Evolutionary conservation across 441 rosid genomes (phyloP).

Genomic region (Gossypium schwendimanii): DNA sequence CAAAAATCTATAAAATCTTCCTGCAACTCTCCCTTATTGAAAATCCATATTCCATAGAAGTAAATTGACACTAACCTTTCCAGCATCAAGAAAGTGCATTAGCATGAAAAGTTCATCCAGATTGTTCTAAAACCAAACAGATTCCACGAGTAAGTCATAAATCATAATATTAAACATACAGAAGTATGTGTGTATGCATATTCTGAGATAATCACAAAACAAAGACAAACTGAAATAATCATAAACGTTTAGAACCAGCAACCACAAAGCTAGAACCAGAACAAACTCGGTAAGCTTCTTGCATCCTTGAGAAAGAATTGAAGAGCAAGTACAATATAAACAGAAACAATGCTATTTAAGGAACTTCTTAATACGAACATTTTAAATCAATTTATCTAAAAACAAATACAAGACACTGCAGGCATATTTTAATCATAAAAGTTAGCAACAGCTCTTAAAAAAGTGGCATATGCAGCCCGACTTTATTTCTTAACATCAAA

Average conservation of each 20-base stretch:
- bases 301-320: not conserved
- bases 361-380: not conserved
- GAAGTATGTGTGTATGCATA: not conserved
- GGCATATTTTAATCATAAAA: not conserved
- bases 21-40: slow-evolving; percentile 12
- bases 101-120: slow-evolving; percentile 99
- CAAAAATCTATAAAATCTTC: not conserved
- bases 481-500: not conserved
- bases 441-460: not conserved
- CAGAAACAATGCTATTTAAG: not conserved
- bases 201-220: not conserved
- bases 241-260: not conserved
- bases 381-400: slow-evolving; percentile 4
- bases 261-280: slow-evolving; percentile 1
- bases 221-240: not conserved
- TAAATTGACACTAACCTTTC: slow-evolving; percentile 59
- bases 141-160: slow-evolving; percentile 20
- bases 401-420: not conserved
- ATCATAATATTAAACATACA: slow-evolving; percentile 3
- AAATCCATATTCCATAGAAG: slow-evolving; percentile 11
- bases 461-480: not conserved
- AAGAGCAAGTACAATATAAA: not conserved
- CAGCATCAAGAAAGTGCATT: slow-evolving; percentile 99
- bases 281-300: not conserved
- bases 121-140: slow-evolving; percentile 72